These are phyloP conservation scores for Phytomonas sp. DNA, from an alignment of 208 protist species.

Conservation along the genomic window DNA sequence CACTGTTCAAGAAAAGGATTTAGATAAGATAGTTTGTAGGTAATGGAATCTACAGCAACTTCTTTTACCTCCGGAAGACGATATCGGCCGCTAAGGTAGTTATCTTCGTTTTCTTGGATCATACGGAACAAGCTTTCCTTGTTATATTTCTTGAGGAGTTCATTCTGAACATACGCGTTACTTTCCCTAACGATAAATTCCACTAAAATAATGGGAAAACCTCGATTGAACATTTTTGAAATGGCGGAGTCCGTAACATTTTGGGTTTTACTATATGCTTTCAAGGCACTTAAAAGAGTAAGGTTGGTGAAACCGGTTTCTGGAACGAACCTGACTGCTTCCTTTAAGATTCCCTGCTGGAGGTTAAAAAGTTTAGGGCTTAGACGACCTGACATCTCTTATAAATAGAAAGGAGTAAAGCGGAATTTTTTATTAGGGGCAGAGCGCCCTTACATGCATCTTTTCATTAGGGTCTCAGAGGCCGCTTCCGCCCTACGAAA, in stretches of 20 bases:
- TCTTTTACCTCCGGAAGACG: slow-evolving; percentile 27
- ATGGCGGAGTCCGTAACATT: slow-evolving; percentile 16
- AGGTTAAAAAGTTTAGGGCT: slow-evolving; percentile 18
- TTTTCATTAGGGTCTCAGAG: background rate
- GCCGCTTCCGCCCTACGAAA: too few species aligned
- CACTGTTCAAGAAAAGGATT: slow-evolving; percentile 36
- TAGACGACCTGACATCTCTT: slow-evolving; percentile 12
- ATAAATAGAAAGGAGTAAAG: background rate
- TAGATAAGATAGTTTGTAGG: slow-evolving; percentile 36
- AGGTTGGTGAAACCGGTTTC: slow-evolving; percentile 33
- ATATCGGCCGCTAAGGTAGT: slow-evolving; percentile 33
- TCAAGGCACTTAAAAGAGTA: slow-evolving; percentile 20
- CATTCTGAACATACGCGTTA: slow-evolving; percentile 24
- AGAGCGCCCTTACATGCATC: too few species aligned
- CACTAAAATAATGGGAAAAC: slow-evolving; percentile 49
- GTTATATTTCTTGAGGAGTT: slow-evolving; percentile 41
- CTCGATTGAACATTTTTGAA: slow-evolving; percentile 41
- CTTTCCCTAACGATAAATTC: slow-evolving; percentile 50
- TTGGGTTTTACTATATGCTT: slow-evolving; percentile 10
- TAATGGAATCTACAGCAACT: slow-evolving; percentile 42
- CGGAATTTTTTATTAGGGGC: too few species aligned
- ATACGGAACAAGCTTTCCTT: slow-evolving; percentile 35
- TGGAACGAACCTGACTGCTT: slow-evolving; percentile 29
- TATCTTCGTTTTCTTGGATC: slow-evolving; percentile 44
- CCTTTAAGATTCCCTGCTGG: slow-evolving; percentile 25